Conservation (phyloP, 495 filamentous ascomycete species). For the Penicillium subrubescens region DNA sequence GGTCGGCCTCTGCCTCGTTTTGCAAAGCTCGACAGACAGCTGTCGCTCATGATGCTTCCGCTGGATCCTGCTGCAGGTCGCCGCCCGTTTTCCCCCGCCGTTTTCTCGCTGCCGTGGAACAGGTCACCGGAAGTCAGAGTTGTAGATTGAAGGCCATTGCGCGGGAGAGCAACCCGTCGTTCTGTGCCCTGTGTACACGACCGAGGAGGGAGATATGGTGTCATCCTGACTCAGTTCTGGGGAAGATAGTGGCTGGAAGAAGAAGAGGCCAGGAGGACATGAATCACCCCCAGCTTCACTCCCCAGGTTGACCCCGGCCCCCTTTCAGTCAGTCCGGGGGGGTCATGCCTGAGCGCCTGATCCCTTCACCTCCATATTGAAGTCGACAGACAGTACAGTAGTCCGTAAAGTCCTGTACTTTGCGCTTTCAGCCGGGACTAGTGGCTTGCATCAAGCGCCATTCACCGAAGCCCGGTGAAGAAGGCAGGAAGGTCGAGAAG, state of each 20-base stretch:
- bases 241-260: slow-evolving; percentile 1
- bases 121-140: slow-evolving; percentile 14
- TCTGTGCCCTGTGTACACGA: slow-evolving; percentile 16
- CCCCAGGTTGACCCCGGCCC: not conserved
- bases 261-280: not conserved
- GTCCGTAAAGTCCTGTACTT: not conserved
- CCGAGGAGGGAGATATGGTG: slow-evolving; percentile 9
- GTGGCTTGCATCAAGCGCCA: slow-evolving; percentile 18
- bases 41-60: slow-evolving; percentile 16
- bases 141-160: slow-evolving; percentile 12
- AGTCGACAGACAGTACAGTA: not conserved
- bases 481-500: slow-evolving; percentile 5
- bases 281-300: not conserved
- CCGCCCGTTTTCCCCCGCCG: slow-evolving; percentile 42
- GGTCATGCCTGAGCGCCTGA: not conserved
- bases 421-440: slow-evolving; percentile 19
- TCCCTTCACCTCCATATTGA: not conserved
- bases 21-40: not conserved
- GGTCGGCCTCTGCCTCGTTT: not conserved
- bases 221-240: slow-evolving; percentile 15
- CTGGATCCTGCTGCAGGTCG: slow-evolving; percentile 38
- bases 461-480: slow-evolving; percentile 15
- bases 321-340: not conserved
- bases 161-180: slow-evolving; percentile 7
- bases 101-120: slow-evolving; percentile 44